A percentile compares a stretch with the other conserved stretches of the same genome.
Evolutionary conservation across 2,329 filamentous ascomycete species (phyloP).

Genomic region (Nothophaeocryptopus gaeumannii): DNA sequence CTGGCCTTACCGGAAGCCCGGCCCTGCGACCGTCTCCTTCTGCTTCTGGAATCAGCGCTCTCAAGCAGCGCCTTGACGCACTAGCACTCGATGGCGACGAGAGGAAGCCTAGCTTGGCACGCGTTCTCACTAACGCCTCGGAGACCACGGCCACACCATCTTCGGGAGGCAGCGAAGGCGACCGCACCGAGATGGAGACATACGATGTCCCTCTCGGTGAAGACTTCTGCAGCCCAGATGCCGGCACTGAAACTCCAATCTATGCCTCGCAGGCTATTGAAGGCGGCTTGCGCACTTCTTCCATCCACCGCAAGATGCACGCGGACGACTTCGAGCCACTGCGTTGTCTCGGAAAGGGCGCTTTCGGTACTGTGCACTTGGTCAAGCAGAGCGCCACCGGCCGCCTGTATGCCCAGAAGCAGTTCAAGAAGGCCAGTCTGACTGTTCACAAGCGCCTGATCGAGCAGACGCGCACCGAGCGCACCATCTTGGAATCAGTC

Average conservation of each 20-base stretch:
- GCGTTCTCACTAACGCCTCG: conserved; percentile 35
- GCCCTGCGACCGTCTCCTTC: conserved; percentile 50
- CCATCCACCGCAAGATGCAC: conserved; percentile 74
- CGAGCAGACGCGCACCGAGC: conserved; percentile 96
- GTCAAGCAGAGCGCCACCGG: conserved; percentile 88
- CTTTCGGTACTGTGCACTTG: conserved; percentile 89
- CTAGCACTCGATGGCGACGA: conserved; percentile 64
- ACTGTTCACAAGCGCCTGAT: conserved; percentile 94
- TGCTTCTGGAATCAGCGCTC: conserved; percentile 71
- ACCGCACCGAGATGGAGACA: conserved; percentile 70
- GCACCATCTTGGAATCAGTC: conserved; percentile 89
- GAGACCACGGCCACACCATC: conserved; percentile 55
- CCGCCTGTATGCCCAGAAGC: conserved; percentile 92
- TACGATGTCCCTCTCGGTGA: conserved; percentile 83
- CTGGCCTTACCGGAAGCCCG: conserved; percentile 48
- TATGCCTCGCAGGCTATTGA: conserved; percentile 45
- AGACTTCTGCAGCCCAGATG: conserved; percentile 73
- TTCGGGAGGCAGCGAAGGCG: conserved; percentile 60
- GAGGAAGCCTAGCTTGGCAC: conserved; percentile 49
- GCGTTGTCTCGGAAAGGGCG: conserved; percentile 90
- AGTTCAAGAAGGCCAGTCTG: conserved; percentile 94
- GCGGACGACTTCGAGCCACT: conserved; percentile 86
- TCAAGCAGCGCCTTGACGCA: conserved; percentile 78
- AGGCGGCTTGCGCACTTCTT: conserved; percentile 53
- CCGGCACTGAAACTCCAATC: conserved; percentile 36